Evolutionary conservation across 1,284 basidiomycete species (phyloP), one percentile per base, ranked within the genome.

Genomic region (Caloboletus firmus): DNA sequence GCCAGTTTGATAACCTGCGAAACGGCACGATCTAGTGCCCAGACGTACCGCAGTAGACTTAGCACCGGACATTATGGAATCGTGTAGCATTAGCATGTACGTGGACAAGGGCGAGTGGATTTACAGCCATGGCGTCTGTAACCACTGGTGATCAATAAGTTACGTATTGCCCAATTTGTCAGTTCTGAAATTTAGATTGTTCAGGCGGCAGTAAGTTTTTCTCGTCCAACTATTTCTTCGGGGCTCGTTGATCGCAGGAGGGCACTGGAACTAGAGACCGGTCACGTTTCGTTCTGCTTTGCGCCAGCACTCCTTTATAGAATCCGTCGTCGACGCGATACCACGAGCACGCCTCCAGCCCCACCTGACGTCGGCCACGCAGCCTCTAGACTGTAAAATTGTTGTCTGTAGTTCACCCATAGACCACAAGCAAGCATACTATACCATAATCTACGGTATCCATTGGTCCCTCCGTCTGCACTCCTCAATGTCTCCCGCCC

Each of bases 1-100:
- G 88, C 64, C 78, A 81, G 71, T 92, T 86, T 62, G 86, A 89
- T 51, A 92, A 92, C 67, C 74, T 92, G 77, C 79, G 77, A 62
- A 79, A 80, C n/a, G 87, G 87, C 48, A 56, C 60, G 6, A 61
- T 68, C 48, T 68, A 71, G 57, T 41, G 55, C 17, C 11, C 22
- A 30, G 47, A 36, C 32, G 39, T 18, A 24, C 49, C 36, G 15
- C 20, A 22, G 11, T 47, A 30, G 24, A 24, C 5, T 48, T 17
- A 54, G 41, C 3, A 46, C 22, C 7, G 46, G 53, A 54, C 44
- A 13, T 22, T 39, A n/a, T 31, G 8, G 31, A 34, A 26, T 42
- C 18, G 8, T 30, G 41, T 60, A 51, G 37, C 12, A 48, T 43
- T 49, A 53, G 39, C 22, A 28, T 30, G 41, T 5, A 8, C 28